Conservation (phyloP, 441 rosid species). For the Gossypium gossypioides region DNA sequence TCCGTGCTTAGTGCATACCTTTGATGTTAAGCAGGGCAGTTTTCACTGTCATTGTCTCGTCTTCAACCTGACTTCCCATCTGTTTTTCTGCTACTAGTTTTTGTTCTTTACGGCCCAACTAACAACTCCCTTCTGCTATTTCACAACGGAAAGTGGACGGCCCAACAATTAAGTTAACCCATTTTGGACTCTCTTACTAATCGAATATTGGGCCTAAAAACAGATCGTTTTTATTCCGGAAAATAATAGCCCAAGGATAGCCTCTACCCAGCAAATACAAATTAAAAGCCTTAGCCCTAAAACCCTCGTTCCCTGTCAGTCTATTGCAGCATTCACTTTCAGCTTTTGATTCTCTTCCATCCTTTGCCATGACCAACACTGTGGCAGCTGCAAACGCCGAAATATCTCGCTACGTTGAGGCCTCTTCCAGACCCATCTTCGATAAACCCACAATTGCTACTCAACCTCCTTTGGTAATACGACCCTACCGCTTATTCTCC, state of each 20-base stretch:
- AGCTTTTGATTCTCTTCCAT: neutral
- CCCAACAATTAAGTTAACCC: neutral
- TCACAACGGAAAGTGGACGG: neutral
- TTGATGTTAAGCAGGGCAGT: no score
- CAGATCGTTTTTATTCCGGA: no score
- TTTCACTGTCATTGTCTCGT: neutral
- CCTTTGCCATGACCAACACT: slow-evolving; percentile 14
- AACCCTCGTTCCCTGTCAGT: neutral
- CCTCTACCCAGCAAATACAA: neutral
- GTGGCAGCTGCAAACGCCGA: slow-evolving; percentile 23
- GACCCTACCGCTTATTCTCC: slow-evolving; percentile 10
- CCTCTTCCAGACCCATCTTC: neutral
- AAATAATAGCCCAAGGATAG: no score
- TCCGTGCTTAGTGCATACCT: neutral
- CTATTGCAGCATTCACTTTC: neutral
- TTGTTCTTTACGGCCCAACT: neutral
- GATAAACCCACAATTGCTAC: neutral
- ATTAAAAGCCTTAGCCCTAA: neutral
- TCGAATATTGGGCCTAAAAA: neutral
- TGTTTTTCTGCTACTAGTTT: neutral
- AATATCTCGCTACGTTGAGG: slow-evolving; percentile 16
- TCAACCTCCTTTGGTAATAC: neutral
- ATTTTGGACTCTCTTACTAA: neutral
- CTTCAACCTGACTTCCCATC: neutral
- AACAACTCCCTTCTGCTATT: neutral